Percentiles rank a stretch among this genome's conserved stretches.
These are phyloP conservation scores for Eucalyptus viminalis DNA, from an alignment of 345 rosid genomes.

Conservation along the genomic window DNA sequence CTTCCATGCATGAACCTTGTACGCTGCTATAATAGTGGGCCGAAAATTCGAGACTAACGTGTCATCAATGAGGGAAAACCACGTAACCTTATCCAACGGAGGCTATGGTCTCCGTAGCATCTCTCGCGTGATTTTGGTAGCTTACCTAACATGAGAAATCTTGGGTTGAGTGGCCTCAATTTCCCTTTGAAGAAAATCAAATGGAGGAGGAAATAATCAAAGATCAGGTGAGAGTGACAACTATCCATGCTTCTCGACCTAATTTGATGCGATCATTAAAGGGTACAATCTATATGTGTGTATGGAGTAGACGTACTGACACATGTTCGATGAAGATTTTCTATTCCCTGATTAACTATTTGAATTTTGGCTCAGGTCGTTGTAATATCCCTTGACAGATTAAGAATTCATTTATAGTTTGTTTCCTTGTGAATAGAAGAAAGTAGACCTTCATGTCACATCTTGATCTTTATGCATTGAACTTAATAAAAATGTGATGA, in stretches of 20 bases:
- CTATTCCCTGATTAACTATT: not conserved
- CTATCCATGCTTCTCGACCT: not conserved
- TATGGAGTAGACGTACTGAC: no score
- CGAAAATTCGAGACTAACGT: not conserved
- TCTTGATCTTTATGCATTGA: not conserved
- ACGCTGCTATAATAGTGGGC: not conserved
- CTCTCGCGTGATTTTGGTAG: conserved; percentile 22
- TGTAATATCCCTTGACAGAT: not conserved
- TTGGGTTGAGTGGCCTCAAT: not conserved
- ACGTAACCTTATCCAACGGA: not conserved
- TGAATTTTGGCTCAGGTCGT: not conserved
- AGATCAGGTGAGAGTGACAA: not conserved
- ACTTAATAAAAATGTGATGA: not conserved
- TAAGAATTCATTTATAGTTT: not conserved
- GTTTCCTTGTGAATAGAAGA: not conserved
- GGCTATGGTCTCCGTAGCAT: not conserved
- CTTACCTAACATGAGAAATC: conserved; percentile 29
- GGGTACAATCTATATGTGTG: no score
- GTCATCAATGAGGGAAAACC: not conserved
- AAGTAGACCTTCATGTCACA: not conserved
- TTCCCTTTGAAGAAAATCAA: not conserved
- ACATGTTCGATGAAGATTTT: not conserved
- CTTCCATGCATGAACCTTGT: not conserved
- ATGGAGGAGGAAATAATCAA: not conserved
- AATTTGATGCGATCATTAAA: not conserved